Base-by-base conservation (phyloP, 1,139 yeast species). In the Yamadazyma aaseri region DNA sequence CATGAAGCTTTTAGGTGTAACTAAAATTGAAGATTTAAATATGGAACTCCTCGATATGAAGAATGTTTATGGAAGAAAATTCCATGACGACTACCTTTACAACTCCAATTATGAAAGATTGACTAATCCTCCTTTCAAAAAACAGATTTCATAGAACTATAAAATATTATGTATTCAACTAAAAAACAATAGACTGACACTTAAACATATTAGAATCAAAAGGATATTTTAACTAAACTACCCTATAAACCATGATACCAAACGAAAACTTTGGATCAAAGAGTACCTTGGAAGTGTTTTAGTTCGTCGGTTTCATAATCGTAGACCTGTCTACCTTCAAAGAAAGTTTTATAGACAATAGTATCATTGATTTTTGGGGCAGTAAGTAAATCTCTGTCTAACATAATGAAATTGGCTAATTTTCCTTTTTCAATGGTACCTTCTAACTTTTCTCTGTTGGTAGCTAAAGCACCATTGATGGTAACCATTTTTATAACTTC, bases 1-100 rank as follows among this genome's bases (percentile, higher is more conserved):
- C 37, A 70, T 73, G 77, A 62, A 73, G 39, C 53, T 73, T 29
- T 50, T 73, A 26, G 79, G 44, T 17, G 76, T 65, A 2, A 57
- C 60, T n/a, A 47, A 49, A 7, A 41, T 72, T 9, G 58, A 50
- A 14, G 64, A 71, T 28, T 56, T 73, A 36, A 61, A 44, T 17
- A 40, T 51, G 29, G 47, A 41, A 28, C 30, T 42, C 35, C 27
- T 50, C 13, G 53, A 48, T 24, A 28, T 36, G 28, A 36, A 47
- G 27, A 36, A 16, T 3, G 28, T 15, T 6, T 13, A 11, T 15
- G 25, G 28, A n/a, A 9, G 32, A 13, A 33, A 27, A 27, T 32
- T 29, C 20, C 57, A 64, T 1, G 60, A 56, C 17, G 66, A 63
- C 33, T 49, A 47, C 36, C 45, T 62, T 27, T 62, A 56, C 36